Evolutionary conservation across 805 yeast species (phyloP).

Genomic region (Wickerhamiella spandovensis): DNA sequence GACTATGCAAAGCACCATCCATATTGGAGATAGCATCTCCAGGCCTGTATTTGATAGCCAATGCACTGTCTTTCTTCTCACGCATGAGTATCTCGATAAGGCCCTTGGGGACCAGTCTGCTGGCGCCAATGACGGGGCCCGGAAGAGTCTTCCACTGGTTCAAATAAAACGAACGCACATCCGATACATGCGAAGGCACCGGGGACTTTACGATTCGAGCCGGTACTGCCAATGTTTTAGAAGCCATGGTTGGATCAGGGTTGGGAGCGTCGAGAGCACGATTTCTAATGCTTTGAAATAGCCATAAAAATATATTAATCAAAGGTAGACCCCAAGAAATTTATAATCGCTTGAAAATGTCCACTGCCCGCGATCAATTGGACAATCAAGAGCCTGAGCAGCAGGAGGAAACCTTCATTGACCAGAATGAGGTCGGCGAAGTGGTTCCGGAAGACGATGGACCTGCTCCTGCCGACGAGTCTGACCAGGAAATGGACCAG

Average conservation of each 20-base stretch:
- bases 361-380: not conserved
- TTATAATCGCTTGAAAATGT: not conserved
- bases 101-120: conserved; percentile 3
- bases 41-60: conserved; percentile 6
- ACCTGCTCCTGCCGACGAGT: conserved; percentile 14
- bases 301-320: not conserved
- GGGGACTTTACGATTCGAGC: not conserved
- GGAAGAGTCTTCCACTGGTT: not conserved
- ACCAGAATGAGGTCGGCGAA: conserved; percentile 21
- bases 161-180: not conserved
- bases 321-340: not conserved
- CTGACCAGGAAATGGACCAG: conserved; percentile 20
- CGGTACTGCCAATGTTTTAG: not conserved
- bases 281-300: not conserved
- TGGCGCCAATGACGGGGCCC: not conserved
- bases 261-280: not conserved
- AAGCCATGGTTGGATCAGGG: not conserved
- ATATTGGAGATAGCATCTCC: conserved; percentile 14
- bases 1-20: conserved; percentile 12
- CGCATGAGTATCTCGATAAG: conserved; percentile 9
- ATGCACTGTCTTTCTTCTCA: conserved; percentile 7
- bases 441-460: conserved; percentile 24
- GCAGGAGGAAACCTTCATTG: conserved; percentile 17
- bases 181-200: not conserved
- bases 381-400: conserved; percentile 19